phyloP scores from a whole-genome alignment of 352 stramenopile species.

The Phytophthora melonis region DNA sequence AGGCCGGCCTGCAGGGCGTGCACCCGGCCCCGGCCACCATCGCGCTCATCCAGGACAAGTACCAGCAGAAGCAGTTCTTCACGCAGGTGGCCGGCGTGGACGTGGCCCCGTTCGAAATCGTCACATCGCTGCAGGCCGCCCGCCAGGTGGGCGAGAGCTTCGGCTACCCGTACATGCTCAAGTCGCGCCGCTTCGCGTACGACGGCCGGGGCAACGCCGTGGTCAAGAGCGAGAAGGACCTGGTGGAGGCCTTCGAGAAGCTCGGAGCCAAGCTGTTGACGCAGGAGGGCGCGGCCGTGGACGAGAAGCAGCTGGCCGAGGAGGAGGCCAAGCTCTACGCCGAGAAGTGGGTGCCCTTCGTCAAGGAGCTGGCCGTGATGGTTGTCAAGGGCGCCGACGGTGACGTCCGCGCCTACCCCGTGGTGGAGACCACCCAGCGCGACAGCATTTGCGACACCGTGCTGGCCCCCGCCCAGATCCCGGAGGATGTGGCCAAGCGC shows the following conservation, averaged over 20 bases:
- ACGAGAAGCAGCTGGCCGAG: constrained; percentile 31
- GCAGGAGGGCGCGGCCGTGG: constrained; percentile 23
- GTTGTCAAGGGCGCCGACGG: constrained; percentile 87
- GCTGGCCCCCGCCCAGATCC: constrained; percentile 89
- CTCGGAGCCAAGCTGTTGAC: constrained; percentile 53
- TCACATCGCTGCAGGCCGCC: constrained; percentile 57
- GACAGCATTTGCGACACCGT: constrained; percentile 98
- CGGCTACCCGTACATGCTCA: constrained; percentile 99
- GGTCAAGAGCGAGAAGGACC: constrained; percentile 79
- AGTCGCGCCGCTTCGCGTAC: constrained; percentile 96
- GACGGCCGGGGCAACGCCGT: constrained; percentile 98
- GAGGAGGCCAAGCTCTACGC: constrained; percentile 83
- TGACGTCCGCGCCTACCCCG: constrained; percentile 93
- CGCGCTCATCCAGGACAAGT: constrained; percentile 98
- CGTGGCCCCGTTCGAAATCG: constrained; percentile 65
- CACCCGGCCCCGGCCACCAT: constrained; percentile 93
- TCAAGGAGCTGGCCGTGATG: constrained; percentile 97
- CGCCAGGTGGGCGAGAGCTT: constrained; percentile 58
- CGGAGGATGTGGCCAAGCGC: constrained; percentile 42
- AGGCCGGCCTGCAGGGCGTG: constrained; percentile 49
- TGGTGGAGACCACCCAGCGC: constrained; percentile 97
- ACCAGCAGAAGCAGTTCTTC: constrained; percentile 94
- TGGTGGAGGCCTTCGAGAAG: constrained; percentile 87
- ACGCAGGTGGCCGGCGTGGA: constrained; percentile 49
- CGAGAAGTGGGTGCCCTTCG: constrained; percentile 98